phyloP scores from a whole-genome alignment of 176 grass and related monocot species.

The Oryza glaberrima region DNA sequence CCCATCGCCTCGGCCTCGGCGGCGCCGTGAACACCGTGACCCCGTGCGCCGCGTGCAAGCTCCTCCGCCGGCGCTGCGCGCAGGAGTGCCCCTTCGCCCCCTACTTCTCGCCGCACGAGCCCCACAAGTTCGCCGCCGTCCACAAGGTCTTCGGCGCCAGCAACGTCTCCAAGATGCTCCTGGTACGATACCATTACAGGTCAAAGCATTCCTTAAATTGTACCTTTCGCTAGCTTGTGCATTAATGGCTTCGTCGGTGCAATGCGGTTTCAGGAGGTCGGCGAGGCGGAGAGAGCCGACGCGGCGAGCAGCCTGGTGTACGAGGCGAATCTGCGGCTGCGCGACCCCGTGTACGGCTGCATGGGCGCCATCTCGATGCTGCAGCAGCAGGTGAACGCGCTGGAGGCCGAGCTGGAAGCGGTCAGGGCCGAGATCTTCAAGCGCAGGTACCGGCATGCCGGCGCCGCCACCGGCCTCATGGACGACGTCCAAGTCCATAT shows the following conservation, averaged over 20 bases:
- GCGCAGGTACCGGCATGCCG: constrained; percentile 67
- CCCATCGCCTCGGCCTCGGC: constrained; percentile 32
- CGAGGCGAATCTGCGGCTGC: constrained; percentile 84
- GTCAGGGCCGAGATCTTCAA: constrained; percentile 83
- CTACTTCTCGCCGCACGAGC: constrained; percentile 93
- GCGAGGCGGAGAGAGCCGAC: constrained; percentile 75
- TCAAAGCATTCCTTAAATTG: neutral
- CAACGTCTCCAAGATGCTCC: constrained; percentile 98
- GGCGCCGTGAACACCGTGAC: constrained; percentile 63
- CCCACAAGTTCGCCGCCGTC: constrained; percentile 88
- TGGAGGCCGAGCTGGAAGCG: constrained; percentile 80
- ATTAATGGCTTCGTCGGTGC: constrained; percentile 23
- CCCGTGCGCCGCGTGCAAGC: constrained; percentile 95
- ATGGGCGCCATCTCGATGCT: constrained; percentile 80
- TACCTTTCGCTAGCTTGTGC: neutral
- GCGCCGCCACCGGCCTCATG: neutral
- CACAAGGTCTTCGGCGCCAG: constrained; percentile 95
- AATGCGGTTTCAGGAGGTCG: constrained; percentile 70
- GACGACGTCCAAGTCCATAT: constrained; percentile 11
- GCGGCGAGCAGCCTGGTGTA: constrained; percentile 94
- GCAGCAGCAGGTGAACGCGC: constrained; percentile 74
- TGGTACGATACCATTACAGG: constrained; percentile 44
- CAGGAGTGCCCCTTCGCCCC: constrained; percentile 92
- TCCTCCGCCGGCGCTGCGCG: constrained; percentile 82
- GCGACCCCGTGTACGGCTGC: constrained; percentile 90